Evolutionary conservation across 2,329 filamentous ascomycete species (phyloP).

Genomic region (Trichoderma polysporum): DNA sequence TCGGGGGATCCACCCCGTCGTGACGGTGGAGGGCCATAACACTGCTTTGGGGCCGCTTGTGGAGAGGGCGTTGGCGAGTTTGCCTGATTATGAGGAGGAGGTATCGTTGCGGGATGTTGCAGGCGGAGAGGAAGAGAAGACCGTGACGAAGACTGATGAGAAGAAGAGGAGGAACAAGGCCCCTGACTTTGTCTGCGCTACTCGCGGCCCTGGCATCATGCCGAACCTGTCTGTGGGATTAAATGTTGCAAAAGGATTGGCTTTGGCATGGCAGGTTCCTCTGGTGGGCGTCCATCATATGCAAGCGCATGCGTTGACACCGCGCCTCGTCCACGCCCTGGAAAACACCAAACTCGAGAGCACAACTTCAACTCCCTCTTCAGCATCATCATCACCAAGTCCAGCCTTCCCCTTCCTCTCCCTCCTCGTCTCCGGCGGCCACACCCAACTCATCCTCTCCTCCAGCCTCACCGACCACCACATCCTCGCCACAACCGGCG

Average conservation of each 20-base stretch:
- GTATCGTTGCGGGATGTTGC: background rate
- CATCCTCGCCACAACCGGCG: slow-evolving; percentile 70
- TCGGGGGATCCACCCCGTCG: slow-evolving; percentile 75
- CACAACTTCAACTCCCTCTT: background rate
- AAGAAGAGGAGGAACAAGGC: slow-evolving; percentile 35
- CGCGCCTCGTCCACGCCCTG: slow-evolving; percentile 66
- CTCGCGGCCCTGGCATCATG: slow-evolving; percentile 86
- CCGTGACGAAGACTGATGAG: background rate
- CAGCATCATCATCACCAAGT: slow-evolving; percentile 8
- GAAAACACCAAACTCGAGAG: background rate
- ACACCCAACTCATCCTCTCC: slow-evolving; percentile 83
- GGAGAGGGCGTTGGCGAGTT: slow-evolving; percentile 56
- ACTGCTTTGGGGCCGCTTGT: slow-evolving; percentile 67
- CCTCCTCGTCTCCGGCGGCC: slow-evolving; percentile 86
- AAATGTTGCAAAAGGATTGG: slow-evolving; percentile 82
- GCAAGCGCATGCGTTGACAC: slow-evolving; percentile 93
- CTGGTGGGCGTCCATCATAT: slow-evolving; percentile 91
- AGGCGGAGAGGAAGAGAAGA: slow-evolving; percentile 23
- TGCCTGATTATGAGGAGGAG: slow-evolving; percentile 40
- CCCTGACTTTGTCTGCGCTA: slow-evolving; percentile 85
- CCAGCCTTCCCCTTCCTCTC: slow-evolving; percentile 82
- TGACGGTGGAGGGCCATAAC: slow-evolving; percentile 75
- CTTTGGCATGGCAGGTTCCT: slow-evolving; percentile 78
- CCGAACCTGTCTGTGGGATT: slow-evolving; percentile 76
- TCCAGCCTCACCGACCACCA: slow-evolving; percentile 65